phyloP scores from a whole-genome alignment of 2,329 filamentous ascomycete genomes.

The Alternaria longipes region DNA sequence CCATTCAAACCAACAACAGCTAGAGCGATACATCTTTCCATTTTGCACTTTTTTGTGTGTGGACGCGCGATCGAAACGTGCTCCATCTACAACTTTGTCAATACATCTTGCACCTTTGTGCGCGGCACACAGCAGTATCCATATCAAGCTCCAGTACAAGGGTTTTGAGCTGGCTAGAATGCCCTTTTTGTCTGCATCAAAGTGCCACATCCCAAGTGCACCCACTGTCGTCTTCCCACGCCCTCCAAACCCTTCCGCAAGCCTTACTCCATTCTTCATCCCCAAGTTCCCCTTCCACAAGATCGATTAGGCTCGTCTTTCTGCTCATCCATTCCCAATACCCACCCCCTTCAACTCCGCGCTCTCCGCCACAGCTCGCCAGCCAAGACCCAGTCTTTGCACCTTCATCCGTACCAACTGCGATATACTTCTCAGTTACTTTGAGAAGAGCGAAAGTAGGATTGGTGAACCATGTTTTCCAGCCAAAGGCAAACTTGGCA shows the following conservation, averaged over 20 bases:
- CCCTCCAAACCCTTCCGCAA: slow-evolving; percentile 10
- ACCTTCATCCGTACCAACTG: slow-evolving; percentile 20
- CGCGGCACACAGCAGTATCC: background rate
- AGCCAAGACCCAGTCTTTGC: slow-evolving; percentile 27
- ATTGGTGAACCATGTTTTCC: slow-evolving; percentile 21
- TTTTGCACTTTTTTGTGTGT: too few relatives aligned
- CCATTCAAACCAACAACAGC: too few relatives aligned
- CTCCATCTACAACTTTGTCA: slow-evolving; percentile 7
- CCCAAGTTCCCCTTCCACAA: slow-evolving; percentile 11
- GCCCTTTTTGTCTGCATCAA: background rate
- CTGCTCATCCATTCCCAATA: slow-evolving; percentile 24
- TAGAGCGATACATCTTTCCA: too few relatives aligned
- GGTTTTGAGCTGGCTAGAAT: background rate
- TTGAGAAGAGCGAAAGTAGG: slow-evolving; percentile 23
- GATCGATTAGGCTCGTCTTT: slow-evolving; percentile 19
- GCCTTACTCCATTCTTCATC: slow-evolving; percentile 5
- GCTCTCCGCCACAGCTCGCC: slow-evolving; percentile 14
- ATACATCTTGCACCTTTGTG: background rate
- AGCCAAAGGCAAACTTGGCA: slow-evolving; percentile 15
- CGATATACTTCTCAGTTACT: slow-evolving; percentile 16
- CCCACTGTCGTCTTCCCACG: slow-evolving; percentile 22
- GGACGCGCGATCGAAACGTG: slow-evolving; percentile 33
- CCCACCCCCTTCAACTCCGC: slow-evolving; percentile 10
- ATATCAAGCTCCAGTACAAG: background rate
- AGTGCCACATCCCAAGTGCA: slow-evolving; percentile 10